Conservation (phyloP, 208 protist species). For the Endotrypanum monterogeii region DNA sequence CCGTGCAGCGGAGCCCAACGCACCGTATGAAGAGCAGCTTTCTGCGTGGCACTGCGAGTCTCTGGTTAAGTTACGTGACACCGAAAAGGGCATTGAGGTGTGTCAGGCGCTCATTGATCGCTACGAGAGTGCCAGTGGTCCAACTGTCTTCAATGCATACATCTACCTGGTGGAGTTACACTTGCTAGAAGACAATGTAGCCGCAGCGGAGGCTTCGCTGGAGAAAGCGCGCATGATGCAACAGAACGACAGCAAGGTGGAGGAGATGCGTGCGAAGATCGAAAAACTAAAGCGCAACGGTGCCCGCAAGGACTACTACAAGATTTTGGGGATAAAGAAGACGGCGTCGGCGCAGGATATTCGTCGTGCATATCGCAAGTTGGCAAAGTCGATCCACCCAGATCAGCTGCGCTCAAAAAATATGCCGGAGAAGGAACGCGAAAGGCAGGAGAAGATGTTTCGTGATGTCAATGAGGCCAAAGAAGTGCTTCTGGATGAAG, state of each 20-base stretch:
- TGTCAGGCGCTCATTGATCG: constrained; percentile 51
- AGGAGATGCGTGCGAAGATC: constrained; percentile 46
- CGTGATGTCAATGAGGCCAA: constrained; percentile 93
- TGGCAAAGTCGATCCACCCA: constrained; percentile 89
- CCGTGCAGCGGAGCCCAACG: constrained; percentile 44
- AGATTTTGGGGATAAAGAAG: constrained; percentile 89
- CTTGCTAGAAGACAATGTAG: constrained; percentile 77
- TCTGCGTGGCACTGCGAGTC: constrained; percentile 79
- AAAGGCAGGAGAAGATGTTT: constrained; percentile 75
- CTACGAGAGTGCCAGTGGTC: constrained; percentile 43
- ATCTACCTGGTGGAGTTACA: constrained; percentile 79
- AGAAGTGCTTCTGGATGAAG: constrained; percentile 87
- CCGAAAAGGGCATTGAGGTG: constrained; percentile 45
- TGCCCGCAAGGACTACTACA: constrained; percentile 92
- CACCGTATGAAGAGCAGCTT: constrained; percentile 72
- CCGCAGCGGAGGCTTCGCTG: constrained; percentile 52
- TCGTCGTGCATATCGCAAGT: constrained; percentile 88
- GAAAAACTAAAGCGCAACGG: constrained; percentile 57
- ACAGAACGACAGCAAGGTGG: constrained; percentile 33
- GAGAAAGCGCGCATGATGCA: constrained; percentile 46
- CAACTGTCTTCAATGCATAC: constrained; percentile 44
- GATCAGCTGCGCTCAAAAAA: constrained; percentile 87
- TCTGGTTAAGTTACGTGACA: constrained; percentile 60
- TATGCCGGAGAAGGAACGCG: constrained; percentile 61
- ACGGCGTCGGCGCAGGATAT: constrained; percentile 80